phyloP scores from a whole-genome alignment of 768 basidiomycete species.

The Amyloporia xantha region DNA sequence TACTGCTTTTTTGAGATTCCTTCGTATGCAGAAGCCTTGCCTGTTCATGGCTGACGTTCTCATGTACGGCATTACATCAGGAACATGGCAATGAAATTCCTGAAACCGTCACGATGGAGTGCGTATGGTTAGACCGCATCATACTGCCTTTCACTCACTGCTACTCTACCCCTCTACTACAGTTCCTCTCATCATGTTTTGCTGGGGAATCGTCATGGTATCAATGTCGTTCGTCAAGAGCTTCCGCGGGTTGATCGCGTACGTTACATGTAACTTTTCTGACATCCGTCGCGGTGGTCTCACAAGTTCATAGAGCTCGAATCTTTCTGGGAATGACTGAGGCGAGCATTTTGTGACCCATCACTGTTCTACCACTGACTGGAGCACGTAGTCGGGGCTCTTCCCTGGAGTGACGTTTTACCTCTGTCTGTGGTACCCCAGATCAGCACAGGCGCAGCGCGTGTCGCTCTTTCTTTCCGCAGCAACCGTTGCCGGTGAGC shows the following conservation, averaged over 20 bases:
- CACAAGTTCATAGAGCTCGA: neutral
- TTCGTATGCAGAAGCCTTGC: neutral
- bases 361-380: neutral
- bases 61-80: neutral
- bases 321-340: constrained; percentile 6
- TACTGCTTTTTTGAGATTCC: constrained; percentile 9
- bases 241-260: constrained; percentile 6
- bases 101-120: constrained; percentile 5
- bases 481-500: constrained; percentile 6
- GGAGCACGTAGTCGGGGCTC: constrained; percentile 1
- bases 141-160: neutral
- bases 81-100: constrained; percentile 8
- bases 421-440: constrained; percentile 10
- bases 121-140: neutral
- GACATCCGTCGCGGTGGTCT: neutral
- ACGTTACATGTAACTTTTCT: neutral
- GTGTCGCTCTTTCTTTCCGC: constrained; percentile 6
- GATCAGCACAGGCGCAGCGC: constrained; percentile 4
- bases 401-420: constrained; percentile 12
- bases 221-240: constrained; percentile 7
- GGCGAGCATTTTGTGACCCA: neutral
- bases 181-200: constrained; percentile 8
- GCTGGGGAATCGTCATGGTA: constrained; percentile 5
- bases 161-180: neutral
- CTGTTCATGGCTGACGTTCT: too few relatives aligned